These are phyloP conservation scores for Blastobotrys americana DNA, from an alignment of 805 yeast species.

Conservation along the genomic window DNA sequence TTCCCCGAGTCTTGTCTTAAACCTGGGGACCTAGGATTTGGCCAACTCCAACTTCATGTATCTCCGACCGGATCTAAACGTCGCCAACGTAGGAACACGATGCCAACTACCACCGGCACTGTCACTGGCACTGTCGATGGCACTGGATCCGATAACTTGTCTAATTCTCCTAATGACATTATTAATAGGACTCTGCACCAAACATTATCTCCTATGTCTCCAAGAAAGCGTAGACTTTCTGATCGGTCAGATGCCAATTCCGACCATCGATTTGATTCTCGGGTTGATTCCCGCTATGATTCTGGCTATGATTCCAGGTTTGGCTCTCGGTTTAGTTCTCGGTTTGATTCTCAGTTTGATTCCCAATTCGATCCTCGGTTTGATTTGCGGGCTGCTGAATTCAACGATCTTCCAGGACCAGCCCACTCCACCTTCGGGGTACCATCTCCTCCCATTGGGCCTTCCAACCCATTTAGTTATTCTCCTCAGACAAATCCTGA, in stretches of 20 bases:
- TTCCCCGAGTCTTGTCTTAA: slow-evolving; percentile 56
- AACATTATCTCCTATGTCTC: background rate
- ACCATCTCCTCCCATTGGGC: background rate
- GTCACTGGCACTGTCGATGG: background rate
- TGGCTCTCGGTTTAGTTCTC: background rate
- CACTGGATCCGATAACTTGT: background rate
- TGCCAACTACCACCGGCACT: background rate
- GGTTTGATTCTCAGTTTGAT: background rate
- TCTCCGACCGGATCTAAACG: slow-evolving; percentile 16
- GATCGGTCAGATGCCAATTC: background rate
- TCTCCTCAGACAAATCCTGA: background rate
- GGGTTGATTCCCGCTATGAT: background rate
- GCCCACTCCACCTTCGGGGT: background rate
- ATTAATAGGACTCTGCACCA: too few relatives aligned
- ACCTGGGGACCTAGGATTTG: slow-evolving; percentile 58
- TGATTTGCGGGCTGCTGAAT: background rate
- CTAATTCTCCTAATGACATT: background rate
- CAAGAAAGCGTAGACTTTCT: background rate
- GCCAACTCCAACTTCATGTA: slow-evolving; percentile 41
- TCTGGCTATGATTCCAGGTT: background rate
- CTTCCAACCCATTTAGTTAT: background rate
- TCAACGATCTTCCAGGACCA: background rate
- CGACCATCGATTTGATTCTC: background rate
- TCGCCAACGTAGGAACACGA: slow-evolving; percentile 14
- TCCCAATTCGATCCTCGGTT: background rate